A percentile compares a stretch with the other conserved stretches of the same genome.
Evolutionary conservation across 306 rosid genomes (phyloP).

Genomic region (Gynostemma pentaphyllum): DNA sequence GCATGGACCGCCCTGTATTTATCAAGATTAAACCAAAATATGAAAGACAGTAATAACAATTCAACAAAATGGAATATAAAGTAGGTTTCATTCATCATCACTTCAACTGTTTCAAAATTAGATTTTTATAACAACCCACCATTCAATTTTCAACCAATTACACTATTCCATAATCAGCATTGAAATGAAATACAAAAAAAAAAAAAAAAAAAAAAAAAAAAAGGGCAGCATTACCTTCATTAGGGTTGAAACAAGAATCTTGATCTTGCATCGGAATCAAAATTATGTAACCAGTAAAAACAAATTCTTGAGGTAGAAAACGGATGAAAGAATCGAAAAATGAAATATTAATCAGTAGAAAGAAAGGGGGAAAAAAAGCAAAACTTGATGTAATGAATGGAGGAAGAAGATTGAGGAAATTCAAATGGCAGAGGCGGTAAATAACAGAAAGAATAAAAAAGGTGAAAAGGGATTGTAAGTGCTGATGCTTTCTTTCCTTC

Average conservation of each 20-base stretch:
- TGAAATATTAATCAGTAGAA: neutral
- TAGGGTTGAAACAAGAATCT: neutral
- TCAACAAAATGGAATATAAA: neutral
- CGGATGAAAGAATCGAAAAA: neutral
- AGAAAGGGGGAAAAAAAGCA: neutral
- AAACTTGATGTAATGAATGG: too few relatives aligned
- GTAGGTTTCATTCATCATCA: neutral
- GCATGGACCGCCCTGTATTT: constrained; percentile 37
- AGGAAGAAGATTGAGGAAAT: neutral
- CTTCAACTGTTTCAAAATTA: neutral
- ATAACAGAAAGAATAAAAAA: neutral
- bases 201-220: neutral
- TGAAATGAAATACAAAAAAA: neutral
- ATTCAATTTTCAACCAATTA: neutral
- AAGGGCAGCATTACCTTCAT: neutral
- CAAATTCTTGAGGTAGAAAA: neutral
- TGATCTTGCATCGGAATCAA: constrained; percentile 1
- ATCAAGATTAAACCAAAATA: neutral
- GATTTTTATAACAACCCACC: neutral
- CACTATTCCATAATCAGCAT: neutral
- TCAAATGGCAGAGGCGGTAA: neutral
- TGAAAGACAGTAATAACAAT: neutral
- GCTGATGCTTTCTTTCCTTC: neutral
- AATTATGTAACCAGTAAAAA: neutral
- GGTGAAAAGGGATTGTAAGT: neutral